Base-by-base conservation (phyloP, 345 rosid species). In the Salix arbutifolia region DNA sequence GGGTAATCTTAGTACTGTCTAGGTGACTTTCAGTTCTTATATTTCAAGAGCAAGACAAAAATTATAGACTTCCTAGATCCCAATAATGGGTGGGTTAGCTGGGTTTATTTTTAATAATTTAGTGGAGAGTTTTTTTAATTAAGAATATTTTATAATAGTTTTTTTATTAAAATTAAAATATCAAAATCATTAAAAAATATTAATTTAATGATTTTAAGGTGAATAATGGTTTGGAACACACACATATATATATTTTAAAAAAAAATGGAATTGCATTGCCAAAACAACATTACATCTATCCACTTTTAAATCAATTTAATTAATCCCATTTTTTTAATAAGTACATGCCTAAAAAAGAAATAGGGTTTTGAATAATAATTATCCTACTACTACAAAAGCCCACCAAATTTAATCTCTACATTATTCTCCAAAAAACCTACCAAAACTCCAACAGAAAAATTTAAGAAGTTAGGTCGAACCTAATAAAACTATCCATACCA, bases 281-380 rank as follows among this genome's bases (percentile, higher is more conserved):
- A 83, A 77, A 76, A 78, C 65, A 77, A 30, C 73, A 77, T 70
- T 69, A 70, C 84, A 76, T 75, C 75, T 80, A 13, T 74, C 71
- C 18, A 72, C 65, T 61, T 33, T 28, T 16, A 31, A 40, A 80
- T 65, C 65, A 72, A 48, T 60, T 48, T 52, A 6, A 52, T 19
- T 19, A 52, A 7, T 19, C 23, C 60, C 60, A 53, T 4, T 58
- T 7, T n/a, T 37, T 40, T 58, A 30, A 38, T 23, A 19, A 35
- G 38, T 25, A 8, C 19, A 18, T 3, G 18, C 52, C 60, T 21
- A 40, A 8, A 35, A 2, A 30, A 21, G 37, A 68, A 21, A 21
- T 19, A 30, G 17, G 17, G 30, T 16, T 28, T 33, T 17, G 5
- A 35, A 35, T 35, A 35, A 71, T 50, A 5, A 23, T 18, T 48